These are phyloP conservation scores for Cryomyces minteri DNA, from an alignment of 495 filamentous ascomycete genomes.

Conservation along the genomic window DNA sequence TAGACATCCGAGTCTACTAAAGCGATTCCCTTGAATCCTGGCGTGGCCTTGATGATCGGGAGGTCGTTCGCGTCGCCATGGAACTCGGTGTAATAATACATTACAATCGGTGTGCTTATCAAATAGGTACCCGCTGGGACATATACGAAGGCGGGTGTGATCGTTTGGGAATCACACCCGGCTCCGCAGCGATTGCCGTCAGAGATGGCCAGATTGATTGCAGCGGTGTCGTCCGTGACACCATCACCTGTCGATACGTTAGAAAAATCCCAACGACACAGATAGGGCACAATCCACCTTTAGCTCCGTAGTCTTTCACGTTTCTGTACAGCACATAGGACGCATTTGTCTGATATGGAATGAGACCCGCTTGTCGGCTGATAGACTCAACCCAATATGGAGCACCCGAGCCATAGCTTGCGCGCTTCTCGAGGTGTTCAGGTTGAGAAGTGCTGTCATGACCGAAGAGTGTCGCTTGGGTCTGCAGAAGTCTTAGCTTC, in stretches of 20 bases:
- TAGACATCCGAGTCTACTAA: conserved; percentile 23
- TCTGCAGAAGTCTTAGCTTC: too few relatives aligned
- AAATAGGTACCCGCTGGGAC: conserved; percentile 20
- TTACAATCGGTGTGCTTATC: conserved; percentile 9
- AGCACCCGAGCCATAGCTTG: too few relatives aligned
- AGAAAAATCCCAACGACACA: neutral
- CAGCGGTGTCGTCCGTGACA: conserved; percentile 63
- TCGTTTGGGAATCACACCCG: conserved; percentile 69
- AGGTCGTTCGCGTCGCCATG: conserved; percentile 20
- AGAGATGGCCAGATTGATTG: conserved; percentile 75
- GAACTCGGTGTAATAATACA: conserved; percentile 23
- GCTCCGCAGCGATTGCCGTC: conserved; percentile 58
- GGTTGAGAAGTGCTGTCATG: too few relatives aligned
- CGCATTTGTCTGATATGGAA: conserved; percentile 14
- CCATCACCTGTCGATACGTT: conserved; percentile 39
- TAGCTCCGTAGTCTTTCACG: conserved; percentile 41
- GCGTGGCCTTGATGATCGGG: conserved; percentile 20
- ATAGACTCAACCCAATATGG: conserved; percentile 6
- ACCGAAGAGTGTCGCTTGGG: too few relatives aligned
- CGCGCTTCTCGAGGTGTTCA: too few relatives aligned
- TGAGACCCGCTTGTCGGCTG: conserved; percentile 8
- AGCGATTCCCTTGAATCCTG: conserved; percentile 17
- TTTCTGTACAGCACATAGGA: conserved; percentile 69
- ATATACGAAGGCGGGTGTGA: conserved; percentile 26
- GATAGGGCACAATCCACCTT: conserved; percentile 7